Evolutionary conservation across 805 yeast genomes (phyloP), one percentile per base, ranked within the genome.

Genomic region (Lipomyces yamadae): DNA sequence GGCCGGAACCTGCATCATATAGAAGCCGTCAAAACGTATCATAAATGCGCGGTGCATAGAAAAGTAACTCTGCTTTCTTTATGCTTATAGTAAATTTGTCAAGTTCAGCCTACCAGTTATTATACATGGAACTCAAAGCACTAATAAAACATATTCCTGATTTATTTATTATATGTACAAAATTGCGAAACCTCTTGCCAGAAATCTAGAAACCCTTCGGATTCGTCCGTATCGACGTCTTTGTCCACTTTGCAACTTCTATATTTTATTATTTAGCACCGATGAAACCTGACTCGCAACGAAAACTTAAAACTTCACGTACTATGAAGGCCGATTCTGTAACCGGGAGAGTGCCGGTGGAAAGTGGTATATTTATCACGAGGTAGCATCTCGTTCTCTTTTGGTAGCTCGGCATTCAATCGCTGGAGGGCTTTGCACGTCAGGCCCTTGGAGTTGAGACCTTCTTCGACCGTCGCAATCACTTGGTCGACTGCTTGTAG

Each of bases 351-450:
- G 73, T 86, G 86, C 78, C 85, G 89, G 79, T 86, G 87, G 80
- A 90, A 94, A 1, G 92, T 88, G 57, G 96, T 88, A 79, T 95
- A 95, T 78, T 94, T 94, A 79, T 95, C 96, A 70, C 79, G 82
- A 6, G 97, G 82, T 0, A 78, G 74, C 98, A 94, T 93, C 68
- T 92, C 92, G 42, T 77, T 72, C 74, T 92, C 97, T 74, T 86
- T 89, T 52, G 98, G 97, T 74, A 89, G 76, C 29, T 80, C 79
- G 74, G 79, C 79, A n/a, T 48, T 57, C 10, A 69, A 33, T 45
- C 65, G 48, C 13, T 65, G 71, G 29, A 72, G 61, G 15, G 32
- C 35, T 32, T 61, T 50, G 34, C 60, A 37, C 2, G 63, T 56
- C 69, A 77, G 75, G 15, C 80, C 79, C 54, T 77, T 76, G 15